Percentiles rank a stretch among this genome's conserved stretches.
phyloP scores from a whole-genome alignment of 805 yeast species.

The Wickerhamiella siamensis region DNA sequence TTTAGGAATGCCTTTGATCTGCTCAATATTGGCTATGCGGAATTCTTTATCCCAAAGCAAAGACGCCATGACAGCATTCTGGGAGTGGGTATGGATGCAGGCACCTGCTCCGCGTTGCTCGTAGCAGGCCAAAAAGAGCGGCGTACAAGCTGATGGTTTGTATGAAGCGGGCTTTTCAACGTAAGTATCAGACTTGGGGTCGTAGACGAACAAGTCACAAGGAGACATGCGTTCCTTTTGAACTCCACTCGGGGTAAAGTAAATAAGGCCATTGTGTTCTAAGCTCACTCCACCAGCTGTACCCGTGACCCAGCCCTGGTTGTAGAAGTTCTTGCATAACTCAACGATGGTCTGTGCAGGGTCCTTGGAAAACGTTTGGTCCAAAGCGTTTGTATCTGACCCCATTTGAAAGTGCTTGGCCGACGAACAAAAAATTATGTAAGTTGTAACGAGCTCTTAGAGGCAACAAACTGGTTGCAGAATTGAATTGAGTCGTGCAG shows the following conservation, averaged over 20 bases:
- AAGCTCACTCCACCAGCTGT: conserved; percentile 94
- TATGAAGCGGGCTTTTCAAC: conserved; percentile 46
- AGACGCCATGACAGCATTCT: conserved; percentile 70
- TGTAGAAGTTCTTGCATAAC: conserved; percentile 60
- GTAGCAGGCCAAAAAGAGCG: conserved; percentile 65
- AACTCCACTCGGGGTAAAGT: conserved; percentile 89
- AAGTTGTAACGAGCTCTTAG: not conserved
- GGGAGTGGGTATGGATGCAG: conserved; percentile 90
- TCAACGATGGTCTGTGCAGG: conserved; percentile 81
- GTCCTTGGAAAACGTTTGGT: conserved; percentile 37
- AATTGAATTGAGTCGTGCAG: too few species aligned
- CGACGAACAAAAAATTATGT: not conserved
- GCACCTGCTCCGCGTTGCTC: conserved; percentile 66
- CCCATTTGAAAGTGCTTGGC: conserved; percentile 13
- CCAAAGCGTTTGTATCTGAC: conserved; percentile 17
- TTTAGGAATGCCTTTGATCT: conserved; percentile 80
- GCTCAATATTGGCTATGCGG: conserved; percentile 68
- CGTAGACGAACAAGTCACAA: conserved; percentile 65
- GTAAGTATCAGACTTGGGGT: conserved; percentile 37
- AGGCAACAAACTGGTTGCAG: too few species aligned
- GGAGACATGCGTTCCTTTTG: conserved; percentile 83
- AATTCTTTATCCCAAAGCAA: conserved; percentile 58
- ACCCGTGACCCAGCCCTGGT: conserved; percentile 84
- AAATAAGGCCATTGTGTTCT: conserved; percentile 40
- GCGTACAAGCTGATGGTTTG: conserved; percentile 92